phyloP scores from a whole-genome alignment of 164 flowering plant species.

The Piper longum region DNA sequence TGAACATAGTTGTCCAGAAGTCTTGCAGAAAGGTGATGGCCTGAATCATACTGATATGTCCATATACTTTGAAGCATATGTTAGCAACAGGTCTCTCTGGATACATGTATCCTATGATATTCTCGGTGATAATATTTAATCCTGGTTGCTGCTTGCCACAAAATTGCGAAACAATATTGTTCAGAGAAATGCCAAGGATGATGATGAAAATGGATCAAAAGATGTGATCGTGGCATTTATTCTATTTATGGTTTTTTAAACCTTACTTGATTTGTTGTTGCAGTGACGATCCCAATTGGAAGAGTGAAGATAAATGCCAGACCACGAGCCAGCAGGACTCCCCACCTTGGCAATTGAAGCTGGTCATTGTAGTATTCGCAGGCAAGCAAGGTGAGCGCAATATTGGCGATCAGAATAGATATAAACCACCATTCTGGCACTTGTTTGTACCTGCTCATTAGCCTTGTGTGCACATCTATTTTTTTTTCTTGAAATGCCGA shows the following conservation, averaged over 20 bases:
- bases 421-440: conserved; percentile 87
- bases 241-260: not conserved
- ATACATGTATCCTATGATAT: conserved; percentile 67
- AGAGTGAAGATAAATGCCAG: conserved; percentile 73
- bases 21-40: conserved; percentile 73
- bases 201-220: not conserved
- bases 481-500: conserved; percentile 39
- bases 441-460: conserved; percentile 57
- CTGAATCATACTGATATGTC: conserved; percentile 74
- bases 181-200: not conserved
- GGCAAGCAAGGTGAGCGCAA: conserved; percentile 42
- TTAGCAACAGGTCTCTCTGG: conserved; percentile 83
- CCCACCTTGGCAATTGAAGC: conserved; percentile 89
- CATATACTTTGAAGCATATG: conserved; percentile 88
- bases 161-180: not conserved
- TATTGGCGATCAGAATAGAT: conserved; percentile 38
- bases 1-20: conserved; percentile 67
- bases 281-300: conserved; percentile 77
- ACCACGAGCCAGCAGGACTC: conserved; percentile 53
- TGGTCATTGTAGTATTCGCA: conserved; percentile 58
- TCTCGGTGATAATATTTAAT: conserved; percentile 63
- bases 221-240: not conserved
- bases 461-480: conserved; percentile 64
- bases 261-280: conserved; percentile 70
- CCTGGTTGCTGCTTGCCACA: conserved; percentile 38